Conservation (phyloP, 164 flowering plant genomes). For the Kingdonia uniflora region DNA sequence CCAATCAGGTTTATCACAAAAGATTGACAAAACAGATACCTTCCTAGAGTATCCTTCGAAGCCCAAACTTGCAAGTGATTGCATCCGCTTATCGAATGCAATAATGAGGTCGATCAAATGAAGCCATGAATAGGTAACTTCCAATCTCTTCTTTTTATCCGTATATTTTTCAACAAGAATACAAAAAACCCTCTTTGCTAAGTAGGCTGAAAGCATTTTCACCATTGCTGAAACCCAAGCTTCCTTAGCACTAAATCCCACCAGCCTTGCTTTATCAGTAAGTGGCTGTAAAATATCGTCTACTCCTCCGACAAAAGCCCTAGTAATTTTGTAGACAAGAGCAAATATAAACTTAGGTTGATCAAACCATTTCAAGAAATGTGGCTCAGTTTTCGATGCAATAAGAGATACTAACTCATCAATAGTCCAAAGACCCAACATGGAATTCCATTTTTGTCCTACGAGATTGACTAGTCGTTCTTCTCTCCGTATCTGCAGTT, state of each 20-base stretch:
- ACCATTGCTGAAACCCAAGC: conserved; percentile 68
- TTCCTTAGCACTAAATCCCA: conserved; percentile 49
- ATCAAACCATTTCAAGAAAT: conserved; percentile 48
- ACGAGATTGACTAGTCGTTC: conserved; percentile 11
- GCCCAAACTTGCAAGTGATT: conserved; percentile 35
- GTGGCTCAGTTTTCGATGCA: conserved; percentile 43
- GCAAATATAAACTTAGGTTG: conserved; percentile 60
- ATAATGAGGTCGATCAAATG: conserved; percentile 45
- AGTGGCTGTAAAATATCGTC: conserved; percentile 65
- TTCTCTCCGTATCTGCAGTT: conserved; percentile 37
- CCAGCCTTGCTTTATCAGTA: conserved; percentile 48
- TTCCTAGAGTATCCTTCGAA: conserved; percentile 16
- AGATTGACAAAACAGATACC: conserved; percentile 31
- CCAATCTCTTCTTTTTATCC: conserved; percentile 18
- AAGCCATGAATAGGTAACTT: conserved; percentile 46
- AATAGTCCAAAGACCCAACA: conserved; percentile 41
- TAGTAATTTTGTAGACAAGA: conserved; percentile 43
- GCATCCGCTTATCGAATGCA: conserved; percentile 47
- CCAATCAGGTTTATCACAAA: conserved; percentile 49
- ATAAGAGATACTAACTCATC: conserved; percentile 59
- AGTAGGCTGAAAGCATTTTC: conserved; percentile 33
- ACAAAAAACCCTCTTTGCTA: conserved; percentile 33
- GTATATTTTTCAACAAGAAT: conserved; percentile 32
- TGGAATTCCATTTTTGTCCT: conserved; percentile 13
- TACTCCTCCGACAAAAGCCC: conserved; percentile 35